Percentiles rank a stretch among this genome's conserved stretches.
These are phyloP conservation scores for Quercus berberidifolia DNA, from an alignment of 306 rosid genomes.

Conservation along the genomic window DNA sequence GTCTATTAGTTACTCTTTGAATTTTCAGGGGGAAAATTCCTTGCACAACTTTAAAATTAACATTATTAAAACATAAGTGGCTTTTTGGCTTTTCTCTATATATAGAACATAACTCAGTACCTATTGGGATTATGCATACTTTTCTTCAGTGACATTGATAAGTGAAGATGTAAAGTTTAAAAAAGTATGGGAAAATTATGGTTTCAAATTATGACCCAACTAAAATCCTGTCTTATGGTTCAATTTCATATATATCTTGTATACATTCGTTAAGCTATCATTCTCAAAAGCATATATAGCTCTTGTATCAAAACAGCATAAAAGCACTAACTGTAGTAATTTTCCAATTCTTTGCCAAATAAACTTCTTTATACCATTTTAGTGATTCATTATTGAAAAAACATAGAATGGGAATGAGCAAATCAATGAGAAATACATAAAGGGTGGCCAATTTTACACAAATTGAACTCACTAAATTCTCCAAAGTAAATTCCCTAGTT, in stretches of 20 bases:
- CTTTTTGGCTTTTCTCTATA: background rate
- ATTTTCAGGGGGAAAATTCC: background rate
- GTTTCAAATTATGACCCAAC: no score
- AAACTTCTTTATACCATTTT: background rate
- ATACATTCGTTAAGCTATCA: no score
- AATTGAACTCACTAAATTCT: background rate
- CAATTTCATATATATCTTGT: no score
- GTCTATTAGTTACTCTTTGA: background rate
- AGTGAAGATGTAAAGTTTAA: no score
- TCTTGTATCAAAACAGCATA: no score
- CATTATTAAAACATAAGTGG: background rate
- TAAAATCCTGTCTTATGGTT: no score
- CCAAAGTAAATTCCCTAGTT: background rate
- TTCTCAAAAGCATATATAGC: no score
- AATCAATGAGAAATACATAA: background rate
- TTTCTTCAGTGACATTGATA: background rate
- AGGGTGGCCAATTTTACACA: background rate
- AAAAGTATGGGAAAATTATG: no score
- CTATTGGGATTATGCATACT: background rate
- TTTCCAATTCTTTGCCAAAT: no score
- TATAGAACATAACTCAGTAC: background rate
- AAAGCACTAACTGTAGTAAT: no score
- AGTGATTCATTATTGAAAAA: background rate
- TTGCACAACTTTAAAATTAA: background rate
- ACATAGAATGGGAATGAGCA: background rate